Evolutionary conservation across 208 protist genomes (phyloP).

Genomic region (Trypanosoma rangeli): DNA sequence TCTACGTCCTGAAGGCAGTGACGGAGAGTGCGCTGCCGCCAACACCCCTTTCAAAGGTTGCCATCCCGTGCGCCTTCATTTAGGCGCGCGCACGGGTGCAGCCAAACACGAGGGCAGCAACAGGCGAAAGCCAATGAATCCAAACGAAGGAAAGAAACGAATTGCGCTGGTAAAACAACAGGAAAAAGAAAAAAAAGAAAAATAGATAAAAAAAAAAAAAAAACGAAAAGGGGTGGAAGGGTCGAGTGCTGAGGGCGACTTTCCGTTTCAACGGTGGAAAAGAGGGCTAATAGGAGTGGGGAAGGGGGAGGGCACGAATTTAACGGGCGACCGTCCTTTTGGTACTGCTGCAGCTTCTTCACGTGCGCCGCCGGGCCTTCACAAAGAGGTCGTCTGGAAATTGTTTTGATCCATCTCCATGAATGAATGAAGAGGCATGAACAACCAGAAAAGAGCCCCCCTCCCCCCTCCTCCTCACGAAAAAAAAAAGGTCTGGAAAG

Average conservation of each 20-base stretch:
- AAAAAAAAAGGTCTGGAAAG: background rate
- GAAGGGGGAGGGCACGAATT: background rate
- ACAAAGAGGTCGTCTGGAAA: background rate
- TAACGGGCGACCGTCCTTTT: background rate
- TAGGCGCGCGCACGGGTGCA: constrained; percentile 13
- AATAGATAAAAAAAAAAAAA: background rate
- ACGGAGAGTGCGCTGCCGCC: constrained; percentile 32
- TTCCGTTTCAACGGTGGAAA: background rate
- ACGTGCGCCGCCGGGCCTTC: background rate
- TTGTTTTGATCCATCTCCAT: too few species aligned
- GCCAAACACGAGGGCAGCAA: background rate
- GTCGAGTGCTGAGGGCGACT: too few species aligned
- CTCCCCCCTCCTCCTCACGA: too few species aligned
- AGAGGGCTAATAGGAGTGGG: background rate
- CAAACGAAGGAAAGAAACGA: constrained; percentile 7
- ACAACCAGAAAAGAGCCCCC: background rate
- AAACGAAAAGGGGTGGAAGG: background rate
- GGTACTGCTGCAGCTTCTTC: background rate
- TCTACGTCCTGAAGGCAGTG: constrained; percentile 49
- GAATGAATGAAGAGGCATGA: too few species aligned
- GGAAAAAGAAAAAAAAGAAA: constrained; percentile 7
- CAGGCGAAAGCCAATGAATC: background rate
- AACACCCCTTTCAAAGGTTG: constrained; percentile 55
- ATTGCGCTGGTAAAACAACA: background rate
- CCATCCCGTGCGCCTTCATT: constrained; percentile 51